Conservation (phyloP, 2,329 filamentous ascomycete genomes). For the Penicillium sp. region DNA sequence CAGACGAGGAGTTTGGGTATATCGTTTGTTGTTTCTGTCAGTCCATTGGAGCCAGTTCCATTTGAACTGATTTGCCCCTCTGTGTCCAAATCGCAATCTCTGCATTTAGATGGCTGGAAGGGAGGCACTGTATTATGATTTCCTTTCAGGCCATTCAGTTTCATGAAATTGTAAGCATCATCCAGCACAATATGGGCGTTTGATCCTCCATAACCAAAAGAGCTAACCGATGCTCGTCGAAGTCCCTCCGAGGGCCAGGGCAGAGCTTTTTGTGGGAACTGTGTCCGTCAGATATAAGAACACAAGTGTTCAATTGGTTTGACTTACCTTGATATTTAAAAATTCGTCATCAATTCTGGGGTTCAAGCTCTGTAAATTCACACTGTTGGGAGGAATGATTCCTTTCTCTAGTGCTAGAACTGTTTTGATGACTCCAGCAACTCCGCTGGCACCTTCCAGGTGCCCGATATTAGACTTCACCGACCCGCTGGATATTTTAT, state of each 20-base stretch:
- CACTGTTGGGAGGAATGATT: slow-evolving; percentile 18
- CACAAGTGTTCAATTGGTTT: neutral
- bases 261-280: slow-evolving; percentile 10
- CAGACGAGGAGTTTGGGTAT: slow-evolving; percentile 8
- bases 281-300: slow-evolving; percentile 5
- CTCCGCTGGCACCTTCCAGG: slow-evolving; percentile 13
- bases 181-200: slow-evolving; percentile 30
- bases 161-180: slow-evolving; percentile 12
- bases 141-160: neutral
- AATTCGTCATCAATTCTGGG: slow-evolving; percentile 8
- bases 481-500: slow-evolving; percentile 11
- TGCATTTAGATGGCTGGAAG: neutral
- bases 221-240: slow-evolving; percentile 23
- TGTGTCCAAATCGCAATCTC: neutral
- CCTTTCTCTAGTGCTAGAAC: slow-evolving; percentile 26
- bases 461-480: slow-evolving; percentile 26
- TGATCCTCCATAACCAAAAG: slow-evolving; percentile 28
- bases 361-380: slow-evolving; percentile 7
- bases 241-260: slow-evolving; percentile 21
- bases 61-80: neutral
- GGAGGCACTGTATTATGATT: neutral
- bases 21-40: neutral
- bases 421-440: slow-evolving; percentile 23
- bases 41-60: neutral
- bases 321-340: slow-evolving; percentile 3